Evolutionary conservation across 768 basidiomycete genomes (phyloP).

Genomic region (Amanita rubescens): DNA sequence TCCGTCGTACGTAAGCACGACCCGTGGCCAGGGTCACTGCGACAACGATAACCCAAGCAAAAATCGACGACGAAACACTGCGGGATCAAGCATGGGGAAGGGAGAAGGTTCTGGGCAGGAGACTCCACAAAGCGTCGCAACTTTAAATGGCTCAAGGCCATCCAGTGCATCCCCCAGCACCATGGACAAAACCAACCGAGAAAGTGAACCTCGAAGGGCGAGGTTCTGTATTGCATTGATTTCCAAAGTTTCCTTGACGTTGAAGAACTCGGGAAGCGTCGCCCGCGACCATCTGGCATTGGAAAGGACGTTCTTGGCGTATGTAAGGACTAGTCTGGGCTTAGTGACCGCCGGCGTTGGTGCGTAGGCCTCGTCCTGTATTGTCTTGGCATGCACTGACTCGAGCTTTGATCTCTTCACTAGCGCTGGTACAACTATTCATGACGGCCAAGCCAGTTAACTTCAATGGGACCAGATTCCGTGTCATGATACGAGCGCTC

Average conservation of each 20-base stretch:
- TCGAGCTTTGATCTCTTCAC: not conserved
- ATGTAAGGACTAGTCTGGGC: constrained; percentile 56
- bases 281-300: constrained; percentile 60
- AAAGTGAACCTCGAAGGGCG: not conserved
- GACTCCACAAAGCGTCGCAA: not conserved
- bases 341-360: constrained; percentile 55
- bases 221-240: not conserved
- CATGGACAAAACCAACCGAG: not conserved
- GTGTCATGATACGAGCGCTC: constrained; percentile 39
- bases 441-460: constrained; percentile 14
- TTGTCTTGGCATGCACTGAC: not conserved
- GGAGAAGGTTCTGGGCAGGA: not conserved
- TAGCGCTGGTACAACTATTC: constrained; percentile 54
- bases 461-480: constrained; percentile 14
- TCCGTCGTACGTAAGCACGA: not conserved
- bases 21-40: not conserved
- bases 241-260: constrained; percentile 19
- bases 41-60: not conserved
- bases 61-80: not conserved
- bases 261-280: constrained; percentile 56
- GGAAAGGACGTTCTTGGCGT: constrained; percentile 58
- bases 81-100: not conserved
- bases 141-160: not conserved
- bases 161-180: not conserved
- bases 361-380: constrained; percentile 22